Evolutionary conservation across 306 rosid genomes (phyloP).

Genomic region (Fagus sylvatica): DNA sequence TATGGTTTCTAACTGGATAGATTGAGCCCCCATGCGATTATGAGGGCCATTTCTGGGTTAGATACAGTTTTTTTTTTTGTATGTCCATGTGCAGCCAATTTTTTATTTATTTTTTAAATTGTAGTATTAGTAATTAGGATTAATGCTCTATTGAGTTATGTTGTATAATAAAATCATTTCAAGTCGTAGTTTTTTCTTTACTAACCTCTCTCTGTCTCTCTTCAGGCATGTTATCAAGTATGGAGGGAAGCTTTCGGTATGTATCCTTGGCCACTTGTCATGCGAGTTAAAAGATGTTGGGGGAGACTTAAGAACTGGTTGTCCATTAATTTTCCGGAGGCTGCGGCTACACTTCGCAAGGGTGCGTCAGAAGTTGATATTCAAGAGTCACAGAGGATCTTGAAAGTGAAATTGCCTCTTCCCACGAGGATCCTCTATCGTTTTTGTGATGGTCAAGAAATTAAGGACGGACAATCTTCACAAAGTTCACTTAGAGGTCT

Average conservation of each 20-base stretch:
- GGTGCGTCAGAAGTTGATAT: constrained; percentile 81
- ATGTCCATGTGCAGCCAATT: neutral
- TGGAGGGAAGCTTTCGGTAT: constrained; percentile 71
- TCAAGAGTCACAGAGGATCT: constrained; percentile 46
- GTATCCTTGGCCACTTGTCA: constrained; percentile 91
- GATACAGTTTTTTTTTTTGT: neutral
- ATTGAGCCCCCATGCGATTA: neutral
- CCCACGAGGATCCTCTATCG: constrained; percentile 81
- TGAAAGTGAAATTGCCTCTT: constrained; percentile 76
- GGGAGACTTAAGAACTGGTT: constrained; percentile 59
- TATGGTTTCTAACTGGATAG: neutral
- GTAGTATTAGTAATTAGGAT: too few species aligned
- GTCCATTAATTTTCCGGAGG: constrained; percentile 60
- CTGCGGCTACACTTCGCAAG: constrained; percentile 55
- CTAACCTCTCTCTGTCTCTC: neutral
- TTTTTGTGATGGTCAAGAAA: constrained; percentile 78
- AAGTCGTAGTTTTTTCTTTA: neutral
- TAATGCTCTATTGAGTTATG: neutral
- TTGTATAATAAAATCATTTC: neutral
- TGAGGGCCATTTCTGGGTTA: constrained; percentile 1
- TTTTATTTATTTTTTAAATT: too few species aligned
- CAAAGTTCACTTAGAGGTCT: constrained; percentile 33
- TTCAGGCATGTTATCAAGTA: constrained; percentile 57
- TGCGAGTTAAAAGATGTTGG: constrained; percentile 81
- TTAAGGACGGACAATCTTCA: constrained; percentile 20